Evolutionary conservation across 352 stramenopile species (phyloP), one percentile per base, ranked within the genome.

Genomic region (Bremia lactucae): DNA sequence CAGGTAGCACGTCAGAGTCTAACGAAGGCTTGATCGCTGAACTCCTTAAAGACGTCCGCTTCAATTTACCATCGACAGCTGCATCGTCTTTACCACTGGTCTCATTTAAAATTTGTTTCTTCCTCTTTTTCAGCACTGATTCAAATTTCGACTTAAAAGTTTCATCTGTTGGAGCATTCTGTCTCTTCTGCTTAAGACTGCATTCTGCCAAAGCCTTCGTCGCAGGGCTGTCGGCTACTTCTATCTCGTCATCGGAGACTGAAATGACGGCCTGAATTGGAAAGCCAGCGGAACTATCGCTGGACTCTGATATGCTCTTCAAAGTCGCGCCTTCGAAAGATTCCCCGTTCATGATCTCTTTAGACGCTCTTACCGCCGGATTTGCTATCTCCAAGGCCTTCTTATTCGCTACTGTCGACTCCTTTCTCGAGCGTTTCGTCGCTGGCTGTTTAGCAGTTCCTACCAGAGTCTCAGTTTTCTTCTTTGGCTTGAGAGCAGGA

Each of bases 341-440:
- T 36, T 19, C 46, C 18, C 16, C 31, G 3, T 19, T 37, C 9
- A 59, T 48, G 1, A 15, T 21, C 29, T 51, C 65, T 36, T 55
- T 53, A 20, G 44, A 26, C 22, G 46, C 10, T 25, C 52, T 52
- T 40, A 29, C 28, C 24, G n/a, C 29, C 7, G 41, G 25, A 14
- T 52, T 55, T n/a, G 6, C n/a, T 42, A 64, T 65, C 29, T 59
- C 34, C 0, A 19, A 9, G 2, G 23, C 35, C 36, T 65, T 56
- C 34, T 62, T 55, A 6, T 40, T 44, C n/a, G 18, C 9, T 44
- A 53, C 55, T 11, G 40, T 35, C 22, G 40, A 33, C 13, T 49
- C 33, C 16, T 52, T 68, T 44, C 73, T 77, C 10, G 58, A 49
- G 21, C 65, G 65, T 52, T 78, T 78, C 11, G 52, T 31, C 0